Conservation (phyloP, 805 yeast species). For the Lachancea quebecensis region DNA sequence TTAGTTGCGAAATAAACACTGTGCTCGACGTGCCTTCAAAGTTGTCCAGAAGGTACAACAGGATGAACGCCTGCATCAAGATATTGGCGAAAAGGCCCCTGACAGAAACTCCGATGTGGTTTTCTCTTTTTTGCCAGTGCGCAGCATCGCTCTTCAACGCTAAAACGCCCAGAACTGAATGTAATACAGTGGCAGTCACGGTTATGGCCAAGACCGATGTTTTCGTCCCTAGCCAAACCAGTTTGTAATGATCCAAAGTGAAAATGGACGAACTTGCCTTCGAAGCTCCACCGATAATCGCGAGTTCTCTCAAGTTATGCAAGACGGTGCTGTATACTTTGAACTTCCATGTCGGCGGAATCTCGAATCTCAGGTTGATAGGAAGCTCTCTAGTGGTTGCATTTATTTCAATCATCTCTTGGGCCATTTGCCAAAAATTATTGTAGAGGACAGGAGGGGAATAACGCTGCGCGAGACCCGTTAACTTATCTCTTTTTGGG, state of each 20-base stretch:
- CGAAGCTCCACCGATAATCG: neutral
- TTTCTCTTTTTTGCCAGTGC: neutral
- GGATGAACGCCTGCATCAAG: neutral
- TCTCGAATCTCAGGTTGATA: neutral
- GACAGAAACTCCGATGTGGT: neutral
- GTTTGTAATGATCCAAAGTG: neutral
- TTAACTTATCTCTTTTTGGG: constrained; percentile 26
- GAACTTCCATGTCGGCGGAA: neutral
- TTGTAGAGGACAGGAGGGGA: constrained; percentile 30
- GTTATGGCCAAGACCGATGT: neutral
- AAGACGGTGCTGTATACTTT: neutral
- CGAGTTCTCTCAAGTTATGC: neutral
- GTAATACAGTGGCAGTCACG: neutral
- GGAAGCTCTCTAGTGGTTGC: neutral
- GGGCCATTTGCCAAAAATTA: neutral
- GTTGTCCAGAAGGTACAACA: neutral
- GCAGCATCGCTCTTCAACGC: neutral
- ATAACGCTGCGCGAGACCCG: constrained; percentile 31
- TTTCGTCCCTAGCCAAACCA: neutral
- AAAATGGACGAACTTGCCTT: neutral
- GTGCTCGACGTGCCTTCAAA: neutral
- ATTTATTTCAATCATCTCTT: neutral
- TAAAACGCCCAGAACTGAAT: neutral
- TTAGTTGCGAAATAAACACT: neutral
- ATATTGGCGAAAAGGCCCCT: neutral